phyloP scores from a whole-genome alignment of 2,329 filamentous ascomycete genomes.

The Claviceps monticola region DNA sequence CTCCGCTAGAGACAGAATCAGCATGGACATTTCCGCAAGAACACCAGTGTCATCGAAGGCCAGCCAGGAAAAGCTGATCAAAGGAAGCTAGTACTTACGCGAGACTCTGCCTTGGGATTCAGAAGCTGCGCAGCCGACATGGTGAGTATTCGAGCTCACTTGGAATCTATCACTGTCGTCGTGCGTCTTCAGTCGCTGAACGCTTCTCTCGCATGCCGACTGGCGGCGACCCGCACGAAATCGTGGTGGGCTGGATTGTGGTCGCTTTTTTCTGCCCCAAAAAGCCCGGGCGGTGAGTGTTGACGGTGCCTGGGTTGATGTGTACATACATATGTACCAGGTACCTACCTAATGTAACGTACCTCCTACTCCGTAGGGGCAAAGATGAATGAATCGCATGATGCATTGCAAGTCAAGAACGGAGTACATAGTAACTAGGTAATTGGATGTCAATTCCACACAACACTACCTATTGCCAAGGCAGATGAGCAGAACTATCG shows the following conservation, averaged over 20 bases:
- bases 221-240: slow-evolving; percentile 15
- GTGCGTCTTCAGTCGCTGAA: slow-evolving; percentile 6
- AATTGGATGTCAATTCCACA: no score
- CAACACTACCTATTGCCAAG: no score
- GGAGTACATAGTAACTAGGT: no score
- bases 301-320: no score
- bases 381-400: no score
- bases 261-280: slow-evolving; percentile 21
- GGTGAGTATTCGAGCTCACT: slow-evolving; percentile 11
- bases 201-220: slow-evolving; percentile 18
- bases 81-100: slow-evolving; percentile 43
- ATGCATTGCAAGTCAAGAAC: no score
- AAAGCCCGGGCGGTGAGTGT: slow-evolving; percentile 17
- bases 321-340: no score
- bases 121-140: slow-evolving; percentile 98
- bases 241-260: slow-evolving; percentile 14
- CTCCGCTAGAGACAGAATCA: slow-evolving; percentile 50
- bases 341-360: no score
- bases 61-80: slow-evolving; percentile 1
- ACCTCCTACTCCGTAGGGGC: no score
- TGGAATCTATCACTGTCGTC: slow-evolving; percentile 5
- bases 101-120: slow-evolving; percentile 96
- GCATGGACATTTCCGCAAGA: slow-evolving; percentile 9
- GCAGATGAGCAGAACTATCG: no score
- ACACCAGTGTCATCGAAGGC: background rate